Evolutionary conservation across 192 early-diverging fungal species (phyloP).

Genomic region (Coemansia sp.): DNA sequence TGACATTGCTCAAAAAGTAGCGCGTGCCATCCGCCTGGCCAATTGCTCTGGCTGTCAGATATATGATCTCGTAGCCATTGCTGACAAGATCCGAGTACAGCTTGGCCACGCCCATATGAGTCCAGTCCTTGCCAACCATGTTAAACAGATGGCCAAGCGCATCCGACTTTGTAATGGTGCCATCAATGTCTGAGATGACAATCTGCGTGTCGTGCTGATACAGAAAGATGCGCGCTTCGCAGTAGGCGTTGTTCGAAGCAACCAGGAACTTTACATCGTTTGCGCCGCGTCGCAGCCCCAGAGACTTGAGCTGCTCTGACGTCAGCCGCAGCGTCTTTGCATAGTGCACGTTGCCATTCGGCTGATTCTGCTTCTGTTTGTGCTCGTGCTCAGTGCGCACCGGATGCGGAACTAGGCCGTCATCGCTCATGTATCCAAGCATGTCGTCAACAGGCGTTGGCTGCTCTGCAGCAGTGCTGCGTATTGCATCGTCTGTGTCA

Average conservation of each 20-base stretch:
- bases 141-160: constrained; percentile 95
- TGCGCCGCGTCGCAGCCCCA: constrained; percentile 80
- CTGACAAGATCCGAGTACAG: constrained; percentile 91
- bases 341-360: constrained; percentile 45
- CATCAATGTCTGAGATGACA: constrained; percentile 98
- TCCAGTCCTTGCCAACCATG: constrained; percentile 98
- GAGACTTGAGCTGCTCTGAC: constrained; percentile 81
- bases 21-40: constrained; percentile 92
- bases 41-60: constrained; percentile 93
- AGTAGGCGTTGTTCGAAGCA: constrained; percentile 68
- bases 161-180: constrained; percentile 98
- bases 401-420: constrained; percentile 22
- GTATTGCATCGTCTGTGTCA: not conserved
- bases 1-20: constrained; percentile 86
- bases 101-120: constrained; percentile 93
- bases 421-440: constrained; percentile 40
- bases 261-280: constrained; percentile 93
- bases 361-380: not conserved
- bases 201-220: constrained; percentile 82
- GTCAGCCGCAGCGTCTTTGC: constrained; percentile 91
- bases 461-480: not conserved
- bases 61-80: constrained; percentile 95
- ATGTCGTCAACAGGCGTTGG: constrained; percentile 16
- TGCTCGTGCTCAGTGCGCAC: constrained; percentile 23
- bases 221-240: constrained; percentile 85